A percentile compares a stretch with the other conserved stretches of the same genome.
Conservation (phyloP, 2,329 filamentous ascomycete species). For the Cladosporium cucumerinum region DNA sequence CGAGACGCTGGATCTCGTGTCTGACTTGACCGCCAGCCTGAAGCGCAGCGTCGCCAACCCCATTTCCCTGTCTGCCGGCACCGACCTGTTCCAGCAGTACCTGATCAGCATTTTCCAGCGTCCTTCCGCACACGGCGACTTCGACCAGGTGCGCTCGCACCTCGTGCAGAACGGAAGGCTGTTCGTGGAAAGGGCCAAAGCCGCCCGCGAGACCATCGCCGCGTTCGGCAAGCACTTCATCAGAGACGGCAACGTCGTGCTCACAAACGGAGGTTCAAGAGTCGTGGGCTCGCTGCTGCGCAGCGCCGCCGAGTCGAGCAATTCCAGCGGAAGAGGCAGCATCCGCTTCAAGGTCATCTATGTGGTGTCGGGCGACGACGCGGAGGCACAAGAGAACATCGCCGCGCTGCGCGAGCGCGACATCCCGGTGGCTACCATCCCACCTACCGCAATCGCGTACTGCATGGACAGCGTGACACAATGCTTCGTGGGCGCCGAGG, state of each 20-base stretch:
- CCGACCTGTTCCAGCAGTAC: constrained; percentile 92
- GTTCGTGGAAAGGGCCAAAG: constrained; percentile 84
- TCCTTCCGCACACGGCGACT: constrained; percentile 55
- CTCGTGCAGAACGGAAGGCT: constrained; percentile 80
- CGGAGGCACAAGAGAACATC: constrained; percentile 70
- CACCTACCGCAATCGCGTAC: constrained; percentile 73
- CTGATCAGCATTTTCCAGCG: constrained; percentile 70
- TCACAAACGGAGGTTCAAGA: constrained; percentile 85
- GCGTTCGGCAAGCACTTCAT: constrained; percentile 75
- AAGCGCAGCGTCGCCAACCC: constrained; percentile 80
- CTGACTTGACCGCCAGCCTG: constrained; percentile 71
- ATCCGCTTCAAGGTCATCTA: constrained; percentile 83
- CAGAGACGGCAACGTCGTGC: constrained; percentile 71
- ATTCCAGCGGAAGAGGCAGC: constrained; percentile 47
- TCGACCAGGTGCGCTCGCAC: constrained; percentile 78
- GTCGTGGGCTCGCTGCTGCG: constrained; percentile 76
- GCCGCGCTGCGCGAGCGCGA: constrained; percentile 66
- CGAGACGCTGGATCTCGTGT: constrained; percentile 86
- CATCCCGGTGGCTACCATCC: constrained; percentile 79
- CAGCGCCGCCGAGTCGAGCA: constrained; percentile 65
- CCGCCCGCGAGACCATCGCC: constrained; percentile 78
- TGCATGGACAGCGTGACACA: constrained; percentile 71
- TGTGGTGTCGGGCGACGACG: constrained; percentile 43
- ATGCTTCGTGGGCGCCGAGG: constrained; percentile 68
- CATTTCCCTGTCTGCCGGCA: constrained; percentile 87